Base-by-base conservation (phyloP, 169 alveolate genomes). In the Besnoitia besnoiti region DNA sequence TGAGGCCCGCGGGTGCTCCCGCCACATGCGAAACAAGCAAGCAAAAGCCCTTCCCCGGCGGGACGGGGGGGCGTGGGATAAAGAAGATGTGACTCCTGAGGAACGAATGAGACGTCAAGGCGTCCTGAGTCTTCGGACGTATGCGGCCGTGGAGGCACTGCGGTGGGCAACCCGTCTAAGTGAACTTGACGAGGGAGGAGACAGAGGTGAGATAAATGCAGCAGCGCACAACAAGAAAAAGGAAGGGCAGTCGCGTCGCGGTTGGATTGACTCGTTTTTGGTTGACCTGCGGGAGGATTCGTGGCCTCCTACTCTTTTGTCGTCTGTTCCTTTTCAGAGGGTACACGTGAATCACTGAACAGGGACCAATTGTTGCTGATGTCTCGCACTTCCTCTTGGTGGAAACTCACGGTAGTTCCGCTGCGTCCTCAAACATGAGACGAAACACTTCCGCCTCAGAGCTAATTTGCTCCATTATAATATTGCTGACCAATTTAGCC, bases 121-220 rank as follows among this genome's bases (percentile, higher is more conserved):
- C 24, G 67, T 55, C 24, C 67, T 55, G 67, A 55, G 67, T 55
- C 30, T 55, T 21, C 7, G 82, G 82, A 73, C 46, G 46, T 73
- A 35, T 73, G 82, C 46, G 46, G 82, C 82, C 44, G 39, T 37
- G 5, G 82, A 73, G 82, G 82, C 82, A 19, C n/a, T 73, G 46
- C 82, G 82, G n/a, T 73, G 82, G 82, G 46, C 82, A 3, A 27
- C 46, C 39, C 39, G 82, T 8, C n/a, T 73, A 8, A n/a, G 82
- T 73, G 82, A n/a, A 16, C 82, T 42, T 8, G 82, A 16, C n/a
- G 47, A 7, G 82, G n/a, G 46, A 37, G 2, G 82, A 4, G 12
- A 19, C 2, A 42, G 47, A 37, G 46, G 4, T 30, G 82, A 3
- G 8, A 73, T 16, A 73, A 30, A 7, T 37, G 82, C 27, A 14